Percentiles rank a stretch among this genome's conserved stretches.
Conservation (phyloP, 139 green algal species). For the Tetraselmis striata region DNA sequence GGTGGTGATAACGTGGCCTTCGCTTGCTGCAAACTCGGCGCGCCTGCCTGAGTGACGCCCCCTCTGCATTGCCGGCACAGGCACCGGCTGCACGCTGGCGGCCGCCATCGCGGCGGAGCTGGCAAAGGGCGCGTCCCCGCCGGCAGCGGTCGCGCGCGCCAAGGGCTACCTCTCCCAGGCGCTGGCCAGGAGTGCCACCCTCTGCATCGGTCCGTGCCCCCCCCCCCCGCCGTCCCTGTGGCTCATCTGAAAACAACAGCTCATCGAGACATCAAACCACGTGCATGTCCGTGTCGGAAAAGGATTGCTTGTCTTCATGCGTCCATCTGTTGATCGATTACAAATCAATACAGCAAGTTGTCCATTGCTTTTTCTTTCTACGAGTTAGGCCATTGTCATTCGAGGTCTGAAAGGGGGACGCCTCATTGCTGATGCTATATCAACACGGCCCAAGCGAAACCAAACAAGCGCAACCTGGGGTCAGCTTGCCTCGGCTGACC, state of each 20-base stretch:
- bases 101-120: conserved; percentile 76
- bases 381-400: no score
- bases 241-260: background rate
- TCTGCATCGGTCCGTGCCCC: conserved; percentile 54
- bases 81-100: conserved; percentile 78
- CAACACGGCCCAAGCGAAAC: no score
- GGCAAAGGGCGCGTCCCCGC: conserved; percentile 57
- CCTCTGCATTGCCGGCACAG: no score
- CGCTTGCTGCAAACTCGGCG: no score
- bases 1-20: no score
- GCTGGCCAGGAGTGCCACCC: conserved; percentile 39
- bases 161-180: conserved; percentile 61
- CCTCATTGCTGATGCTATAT: no score
- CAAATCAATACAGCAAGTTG: no score
- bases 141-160: conserved; percentile 48
- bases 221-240: background rate
- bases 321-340: conserved; percentile 1
- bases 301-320: background rate
- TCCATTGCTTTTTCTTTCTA: no score
- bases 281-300: background rate
- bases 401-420: no score
- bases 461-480: no score
- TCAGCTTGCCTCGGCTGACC: no score
- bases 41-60: no score
- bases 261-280: background rate